Percentiles rank a stretch among this genome's conserved stretches.
Conservation (phyloP, 495 filamentous ascomycete genomes). For the Letharia columbiana region DNA sequence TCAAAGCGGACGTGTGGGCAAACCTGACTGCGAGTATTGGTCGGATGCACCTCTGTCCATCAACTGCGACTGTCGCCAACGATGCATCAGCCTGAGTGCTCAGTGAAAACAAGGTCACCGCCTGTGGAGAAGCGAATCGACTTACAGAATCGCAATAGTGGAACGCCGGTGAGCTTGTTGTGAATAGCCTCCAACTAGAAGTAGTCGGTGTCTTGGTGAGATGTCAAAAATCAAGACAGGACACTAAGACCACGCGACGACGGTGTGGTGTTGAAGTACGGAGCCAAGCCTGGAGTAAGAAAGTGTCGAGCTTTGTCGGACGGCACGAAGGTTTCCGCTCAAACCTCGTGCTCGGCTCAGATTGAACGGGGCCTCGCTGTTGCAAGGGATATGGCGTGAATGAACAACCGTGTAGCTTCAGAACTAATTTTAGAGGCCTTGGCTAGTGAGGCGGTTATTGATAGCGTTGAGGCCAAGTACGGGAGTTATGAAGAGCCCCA, state of each 20-base stretch:
- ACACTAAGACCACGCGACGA: constrained; percentile 26
- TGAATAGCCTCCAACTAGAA: constrained; percentile 24
- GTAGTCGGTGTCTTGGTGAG: constrained; percentile 15
- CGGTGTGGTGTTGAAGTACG: constrained; percentile 18
- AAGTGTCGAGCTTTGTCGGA: constrained; percentile 2
- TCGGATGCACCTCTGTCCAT: constrained; percentile 89
- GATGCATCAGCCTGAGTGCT: constrained; percentile 13
- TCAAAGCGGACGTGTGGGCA: constrained; percentile 73
- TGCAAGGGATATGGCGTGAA: constrained; percentile 16
- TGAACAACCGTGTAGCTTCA: constrained; percentile 14
- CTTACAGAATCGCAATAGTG: constrained; percentile 21
- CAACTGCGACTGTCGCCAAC: constrained; percentile 41
- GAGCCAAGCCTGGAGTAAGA: constrained; percentile 9
- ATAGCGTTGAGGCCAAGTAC: constrained; percentile 19
- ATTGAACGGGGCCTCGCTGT: constrained; percentile 10
- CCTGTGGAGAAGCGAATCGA: constrained; percentile 7
- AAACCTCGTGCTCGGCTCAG: constrained; percentile 13
- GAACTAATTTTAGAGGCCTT: constrained; percentile 12
- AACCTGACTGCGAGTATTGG: constrained; percentile 93
- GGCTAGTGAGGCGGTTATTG: constrained; percentile 16
- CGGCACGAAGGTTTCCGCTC: constrained; percentile 14
- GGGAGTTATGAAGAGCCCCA: constrained; percentile 19
- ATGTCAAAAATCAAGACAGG: constrained; percentile 23
- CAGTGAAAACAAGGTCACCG: neutral
- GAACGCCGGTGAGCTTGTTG: constrained; percentile 19